These are phyloP conservation scores for Dissophora ornata DNA, from an alignment of 192 early-diverging fungal genomes.

Conservation along the genomic window DNA sequence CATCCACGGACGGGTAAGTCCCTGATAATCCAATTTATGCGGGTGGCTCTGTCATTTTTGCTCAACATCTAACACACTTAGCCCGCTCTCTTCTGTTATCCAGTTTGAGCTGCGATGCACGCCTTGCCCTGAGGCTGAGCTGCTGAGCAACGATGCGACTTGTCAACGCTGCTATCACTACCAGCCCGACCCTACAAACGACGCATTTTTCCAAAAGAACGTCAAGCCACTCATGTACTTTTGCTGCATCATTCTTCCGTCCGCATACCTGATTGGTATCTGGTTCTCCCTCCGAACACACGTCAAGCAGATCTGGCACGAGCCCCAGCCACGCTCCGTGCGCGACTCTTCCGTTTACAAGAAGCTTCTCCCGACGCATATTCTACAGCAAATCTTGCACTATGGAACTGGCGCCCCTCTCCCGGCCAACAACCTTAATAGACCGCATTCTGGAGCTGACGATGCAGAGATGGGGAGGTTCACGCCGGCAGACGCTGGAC, in stretches of 20 bases:
- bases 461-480: slow-evolving; percentile 48
- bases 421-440: slow-evolving; percentile 15
- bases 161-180: slow-evolving; percentile 74
- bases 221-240: slow-evolving; percentile 90
- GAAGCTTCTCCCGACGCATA: slow-evolving; percentile 58
- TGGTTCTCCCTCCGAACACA: slow-evolving; percentile 95
- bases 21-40: no score
- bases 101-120: slow-evolving; percentile 49
- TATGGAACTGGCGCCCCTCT: slow-evolving; percentile 18
- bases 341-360: slow-evolving; percentile 56
- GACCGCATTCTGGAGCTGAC: slow-evolving; percentile 11
- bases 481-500: slow-evolving; percentile 12
- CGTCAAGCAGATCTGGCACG: slow-evolving; percentile 77
- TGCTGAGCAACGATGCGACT: slow-evolving; percentile 13
- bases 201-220: slow-evolving; percentile 84
- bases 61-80: background rate
- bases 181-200: slow-evolving; percentile 72
- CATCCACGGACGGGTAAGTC: slow-evolving; percentile 81
- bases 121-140: slow-evolving; percentile 35
- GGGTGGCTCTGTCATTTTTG: background rate
- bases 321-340: slow-evolving; percentile 54
- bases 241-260: slow-evolving; percentile 65
- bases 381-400: slow-evolving; percentile 59
- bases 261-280: slow-evolving; percentile 87
- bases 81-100: background rate